Evolutionary conservation across 805 yeast genomes (phyloP), one percentile per base, ranked within the genome.

Genomic region (Myxozyma neotropica): DNA sequence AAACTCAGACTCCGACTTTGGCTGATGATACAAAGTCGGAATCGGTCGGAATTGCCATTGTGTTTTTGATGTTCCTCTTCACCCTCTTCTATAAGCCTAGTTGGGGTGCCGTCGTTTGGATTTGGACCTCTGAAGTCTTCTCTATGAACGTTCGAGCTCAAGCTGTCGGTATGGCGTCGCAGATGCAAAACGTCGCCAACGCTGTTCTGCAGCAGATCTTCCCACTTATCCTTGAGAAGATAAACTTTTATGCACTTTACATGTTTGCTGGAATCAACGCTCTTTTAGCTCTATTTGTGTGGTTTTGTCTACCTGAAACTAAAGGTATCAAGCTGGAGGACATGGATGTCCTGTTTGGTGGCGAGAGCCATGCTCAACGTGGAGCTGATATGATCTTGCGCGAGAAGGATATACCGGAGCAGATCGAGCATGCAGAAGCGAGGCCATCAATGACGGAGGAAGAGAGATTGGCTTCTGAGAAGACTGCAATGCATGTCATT

Each of bases 241-340:
- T 60, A 23, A 31, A 48, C 4, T 60, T 57, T 40, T 36, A 50
- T 27, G 47, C 62, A 15, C 55, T 54, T 43, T 58, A 49, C 45
- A 46, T 55, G 56, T 58, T 58, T 46, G 58, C 58, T 3, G 58
- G 53, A 19, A 54, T 54, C 26, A 46, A 43, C 39, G 15, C 35
- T 31, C 33, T 55, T 29, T 45, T 58, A 17, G 52, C 56, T 81
- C 46, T 59, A 10, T 59, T 67, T 47, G 58, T 45, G 43, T 86
- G 81, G 73, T 67, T 66, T 50, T 43, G 59, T 59, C 61, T 66
- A 61, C 70, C 63, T 47, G 70, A 67, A 50, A 89, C 96, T 0
- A 85, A 83, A 67, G 95, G 95, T 0, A 76, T 89, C 54, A 82
- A 84, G 68, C 79, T 89, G 70, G 96, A 89, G 74, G 91, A 89